Base-by-base conservation (phyloP, 1,139 yeast genomes). In the Saccharomyces hybrid region DNA sequence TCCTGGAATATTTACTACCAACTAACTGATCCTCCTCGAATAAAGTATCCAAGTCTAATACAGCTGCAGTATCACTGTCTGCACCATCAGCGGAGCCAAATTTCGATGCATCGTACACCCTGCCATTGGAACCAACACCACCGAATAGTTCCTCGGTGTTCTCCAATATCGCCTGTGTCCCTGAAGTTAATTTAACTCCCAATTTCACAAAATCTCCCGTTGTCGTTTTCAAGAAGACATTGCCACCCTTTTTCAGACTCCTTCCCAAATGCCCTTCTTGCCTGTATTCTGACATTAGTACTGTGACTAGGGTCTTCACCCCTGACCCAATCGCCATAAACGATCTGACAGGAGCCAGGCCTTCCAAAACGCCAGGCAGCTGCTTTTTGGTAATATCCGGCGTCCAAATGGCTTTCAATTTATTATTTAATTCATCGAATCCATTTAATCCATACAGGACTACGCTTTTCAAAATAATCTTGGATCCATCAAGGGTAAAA, bases 171-270 rank as follows among this genome's bases (percentile, higher is more conserved):
- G 84, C 83, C 66, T 90, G 97, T 0, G 97, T 88, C 0, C 97
- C 97, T 4, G 91, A 85, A 1, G 96, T 95, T 41, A 91, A 67
- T 63, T 86, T 88, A 0, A 88, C 95, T 0, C 97, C 96, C 52
- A 93, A 73, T 62, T 85, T 84, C 47, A 91, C 75, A 42, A 91
- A 70, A 67, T 91, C 97, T 56, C 84, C 85, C 2, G 96, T 82
- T 0, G 98, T 86, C 9, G 85, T 84, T 61, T 80, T 83, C 1
- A 93, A 84, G 71, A 93, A 89, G n/a, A 83, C 77, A 50, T 75
- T 71, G 0, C 95, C 85, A 1, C 96, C 96, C 58, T 85, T 84
- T 61, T 86, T 89, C 4, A 91, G 60, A 59, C 95, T 82, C 61
- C 89, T 75, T 48, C 85, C 74, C 1, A 87, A 65, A 28, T 89